Evolutionary conservation across 2,329 filamentous ascomycete species (phyloP).

Genomic region (Fusarium continuum): DNA sequence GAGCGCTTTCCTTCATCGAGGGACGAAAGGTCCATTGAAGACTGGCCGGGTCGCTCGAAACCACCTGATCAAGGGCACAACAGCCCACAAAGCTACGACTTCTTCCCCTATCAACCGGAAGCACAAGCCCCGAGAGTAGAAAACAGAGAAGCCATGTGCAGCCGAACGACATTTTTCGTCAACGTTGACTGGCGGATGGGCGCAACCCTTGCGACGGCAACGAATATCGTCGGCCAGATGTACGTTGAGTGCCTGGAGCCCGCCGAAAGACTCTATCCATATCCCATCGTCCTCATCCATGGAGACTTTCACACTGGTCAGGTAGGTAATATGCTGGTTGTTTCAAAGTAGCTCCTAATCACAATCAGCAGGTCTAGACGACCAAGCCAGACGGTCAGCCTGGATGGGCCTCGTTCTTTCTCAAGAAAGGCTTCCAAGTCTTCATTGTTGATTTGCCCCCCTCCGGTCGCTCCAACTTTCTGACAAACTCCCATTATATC

Average conservation of each 20-base stretch:
- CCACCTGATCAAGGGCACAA: neutral
- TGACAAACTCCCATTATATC: constrained; percentile 31
- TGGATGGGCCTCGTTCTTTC: constrained; percentile 58
- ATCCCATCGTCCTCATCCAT: constrained; percentile 49
- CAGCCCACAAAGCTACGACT: neutral
- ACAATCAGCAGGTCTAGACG: constrained; percentile 48
- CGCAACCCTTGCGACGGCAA: constrained; percentile 12
- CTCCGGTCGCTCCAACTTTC: constrained; percentile 49
- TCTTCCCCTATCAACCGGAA: neutral
- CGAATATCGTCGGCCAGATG: constrained; percentile 44
- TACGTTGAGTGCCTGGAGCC: constrained; percentile 50
- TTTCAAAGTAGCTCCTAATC: fast-evolving
- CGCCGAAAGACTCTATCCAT: constrained; percentile 7
- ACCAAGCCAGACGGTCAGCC: constrained; percentile 57
- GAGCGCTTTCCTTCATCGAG: neutral
- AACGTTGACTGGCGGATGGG: constrained; percentile 38
- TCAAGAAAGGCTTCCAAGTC: constrained; percentile 53
- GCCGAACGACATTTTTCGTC: constrained; percentile 41
- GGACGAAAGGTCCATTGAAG: neutral
- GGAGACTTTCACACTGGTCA: constrained; percentile 50
- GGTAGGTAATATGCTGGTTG: constrained; percentile 23
- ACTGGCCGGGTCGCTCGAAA: neutral
- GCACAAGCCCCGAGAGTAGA: neutral
- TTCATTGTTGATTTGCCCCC: constrained; percentile 56
- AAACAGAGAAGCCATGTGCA: constrained; percentile 18